These are phyloP conservation scores for Fraxinus floribunda DNA, from an alignment of 305 asterid genomes.

Conservation along the genomic window DNA sequence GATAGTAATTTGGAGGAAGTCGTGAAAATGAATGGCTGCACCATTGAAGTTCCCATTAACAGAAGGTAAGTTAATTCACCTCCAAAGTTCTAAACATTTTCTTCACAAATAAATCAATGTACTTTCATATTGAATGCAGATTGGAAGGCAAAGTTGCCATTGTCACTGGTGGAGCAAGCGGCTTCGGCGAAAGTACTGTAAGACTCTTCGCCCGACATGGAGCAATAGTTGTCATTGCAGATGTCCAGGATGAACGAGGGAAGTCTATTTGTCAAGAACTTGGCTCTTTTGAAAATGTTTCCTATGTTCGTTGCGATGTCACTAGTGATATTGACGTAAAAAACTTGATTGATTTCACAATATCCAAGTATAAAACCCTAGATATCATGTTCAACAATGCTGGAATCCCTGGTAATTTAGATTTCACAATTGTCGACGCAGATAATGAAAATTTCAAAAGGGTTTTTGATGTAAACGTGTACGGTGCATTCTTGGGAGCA, in stretches of 20 bases:
- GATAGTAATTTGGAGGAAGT: background rate
- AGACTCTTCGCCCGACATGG: constrained; percentile 54
- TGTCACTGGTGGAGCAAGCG: constrained; percentile 81
- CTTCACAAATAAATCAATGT: background rate
- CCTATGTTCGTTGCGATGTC: constrained; percentile 66
- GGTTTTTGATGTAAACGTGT: constrained; percentile 55
- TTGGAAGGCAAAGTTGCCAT: constrained; percentile 73
- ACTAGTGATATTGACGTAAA: constrained; percentile 46
- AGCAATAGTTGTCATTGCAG: constrained; percentile 65
- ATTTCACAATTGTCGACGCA: constrained; percentile 41
- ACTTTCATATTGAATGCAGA: constrained; percentile 26
- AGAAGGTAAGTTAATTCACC: constrained; percentile 19
- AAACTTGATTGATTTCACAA: constrained; percentile 39
- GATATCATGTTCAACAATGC: constrained; percentile 83
- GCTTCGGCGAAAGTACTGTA: constrained; percentile 64
- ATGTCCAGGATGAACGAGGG: constrained; percentile 55
- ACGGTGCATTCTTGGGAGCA: constrained; percentile 52
- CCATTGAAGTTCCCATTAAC: constrained; percentile 17
- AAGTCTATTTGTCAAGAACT: constrained; percentile 31
- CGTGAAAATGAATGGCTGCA: constrained; percentile 15
- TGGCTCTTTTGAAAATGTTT: constrained; percentile 26
- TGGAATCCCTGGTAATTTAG: constrained; percentile 53
- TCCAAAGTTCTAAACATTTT: background rate
- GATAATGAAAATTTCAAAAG: constrained; percentile 43
- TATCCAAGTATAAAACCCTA: constrained; percentile 48